Base-by-base conservation (phyloP, 345 rosid genomes). In the Camelina neglecta region DNA sequence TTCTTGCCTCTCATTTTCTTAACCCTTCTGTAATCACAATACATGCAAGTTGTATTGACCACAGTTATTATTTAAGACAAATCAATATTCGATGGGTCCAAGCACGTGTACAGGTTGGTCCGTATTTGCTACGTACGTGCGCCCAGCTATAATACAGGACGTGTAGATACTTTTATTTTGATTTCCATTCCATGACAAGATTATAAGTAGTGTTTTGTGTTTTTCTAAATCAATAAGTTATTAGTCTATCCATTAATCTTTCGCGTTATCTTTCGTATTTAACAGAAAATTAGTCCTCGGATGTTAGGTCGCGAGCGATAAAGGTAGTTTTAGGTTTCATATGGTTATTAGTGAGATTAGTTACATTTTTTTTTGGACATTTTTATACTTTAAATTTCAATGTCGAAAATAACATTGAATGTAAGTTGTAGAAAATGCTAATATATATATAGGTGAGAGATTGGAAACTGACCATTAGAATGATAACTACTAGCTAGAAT, bases 41-140 rank as follows among this genome's bases (percentile, higher is more conserved):
- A 44, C 29, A 9, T 67, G 38, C 38, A 26, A 56, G 44, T 41
- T 10, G 11, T 23, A 8, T 29, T 76, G 61, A 55, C 60, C 56
- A 80, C 58, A 45, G 2, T 54, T 47, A 21, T 51, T 39, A 35
- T 65, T 69, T 29, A 50, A 39, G 64, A 36, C 18, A 13, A 5
- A 45, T 23, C 59, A 45, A 50, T 48, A 58, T 20, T 73, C 7
- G 23, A 60, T 56, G 81, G 78, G 21, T 29, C 67, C 60, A 74
- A 75, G 84, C 87, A 86, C 92, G 83, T 89, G 90, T 89, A 86
- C 89, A 87, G 83, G 86, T 77, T 78, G 65, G 79, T 71, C 54
- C 71, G 33, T 49, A 81, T 79, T 47, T 78, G 75, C 64, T 41
- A 47, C 29, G 44, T 77, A 69, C 81, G 82, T 74, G 81, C 82